Conservation (phyloP, 306 rosid genomes). For the Cicer bijugum region DNA sequence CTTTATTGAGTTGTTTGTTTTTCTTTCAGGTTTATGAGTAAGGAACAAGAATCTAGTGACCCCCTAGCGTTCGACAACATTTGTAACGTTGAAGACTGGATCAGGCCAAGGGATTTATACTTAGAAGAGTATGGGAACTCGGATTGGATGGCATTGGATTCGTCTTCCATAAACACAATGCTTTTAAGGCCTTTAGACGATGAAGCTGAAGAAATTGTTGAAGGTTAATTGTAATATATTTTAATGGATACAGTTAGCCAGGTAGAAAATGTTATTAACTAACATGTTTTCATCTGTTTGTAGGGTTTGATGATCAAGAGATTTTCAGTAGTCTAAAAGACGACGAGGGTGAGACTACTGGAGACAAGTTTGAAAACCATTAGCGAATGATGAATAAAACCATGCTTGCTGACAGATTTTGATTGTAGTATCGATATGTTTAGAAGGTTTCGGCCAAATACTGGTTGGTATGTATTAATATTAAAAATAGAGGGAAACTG, state of each 20-base stretch:
- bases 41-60: slow-evolving; percentile 60
- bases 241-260: slow-evolving; percentile 24
- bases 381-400: slow-evolving; percentile 43
- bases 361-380: slow-evolving; percentile 53
- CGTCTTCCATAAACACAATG: slow-evolving; percentile 56
- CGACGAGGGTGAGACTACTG: slow-evolving; percentile 55
- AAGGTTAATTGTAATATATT: slow-evolving; percentile 52
- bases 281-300: slow-evolving; percentile 44
- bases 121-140: slow-evolving; percentile 63
- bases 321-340: slow-evolving; percentile 60
- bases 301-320: slow-evolving; percentile 83
- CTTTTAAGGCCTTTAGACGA: slow-evolving; percentile 61
- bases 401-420: slow-evolving; percentile 25
- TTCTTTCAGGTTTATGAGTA: slow-evolving; percentile 58
- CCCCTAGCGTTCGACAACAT: slow-evolving; percentile 65
- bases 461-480: slow-evolving; percentile 11
- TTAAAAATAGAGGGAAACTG: slow-evolving; percentile 38
- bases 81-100: slow-evolving; percentile 72
- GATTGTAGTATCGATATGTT: slow-evolving; percentile 12
- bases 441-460: slow-evolving; percentile 31
- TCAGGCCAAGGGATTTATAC: slow-evolving; percentile 55
- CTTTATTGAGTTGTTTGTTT: slow-evolving; percentile 41
- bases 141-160: slow-evolving; percentile 70
- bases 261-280: slow-evolving; percentile 11
- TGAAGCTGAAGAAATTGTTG: slow-evolving; percentile 68